Conservation (phyloP, 116 monocot species). For the Phalaenopsis hybrid region DNA sequence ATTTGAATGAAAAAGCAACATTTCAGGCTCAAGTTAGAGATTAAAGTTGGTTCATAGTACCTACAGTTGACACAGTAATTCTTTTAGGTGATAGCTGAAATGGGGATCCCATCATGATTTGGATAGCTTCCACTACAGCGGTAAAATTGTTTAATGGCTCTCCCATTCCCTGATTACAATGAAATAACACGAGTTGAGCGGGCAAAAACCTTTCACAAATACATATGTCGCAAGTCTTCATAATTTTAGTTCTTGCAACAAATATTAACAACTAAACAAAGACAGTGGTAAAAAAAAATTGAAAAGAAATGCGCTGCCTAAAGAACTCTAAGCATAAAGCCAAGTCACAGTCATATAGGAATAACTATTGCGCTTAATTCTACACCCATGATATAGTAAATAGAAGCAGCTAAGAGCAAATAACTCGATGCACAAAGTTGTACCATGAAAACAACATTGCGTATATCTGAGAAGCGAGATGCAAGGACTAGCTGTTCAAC, state of each 20-base stretch:
- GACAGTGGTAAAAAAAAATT: background rate
- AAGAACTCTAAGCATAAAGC: background rate
- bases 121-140: slow-evolving; percentile 76
- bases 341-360: background rate
- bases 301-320: slow-evolving; percentile 1
- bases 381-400: background rate
- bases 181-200: background rate
- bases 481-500: slow-evolving; percentile 95
- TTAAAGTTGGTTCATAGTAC: slow-evolving; percentile 23
- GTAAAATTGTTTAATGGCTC: slow-evolving; percentile 94
- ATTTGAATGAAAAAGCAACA: background rate
- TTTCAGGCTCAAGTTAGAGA: background rate
- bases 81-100: slow-evolving; percentile 88
- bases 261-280: background rate
- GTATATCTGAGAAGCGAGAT: slow-evolving; percentile 51
- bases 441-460: slow-evolving; percentile 99
- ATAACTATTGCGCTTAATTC: background rate
- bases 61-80: slow-evolving; percentile 96
- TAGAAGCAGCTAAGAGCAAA: background rate
- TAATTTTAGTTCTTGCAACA: background rate
- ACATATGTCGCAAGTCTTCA: background rate
- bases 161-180: slow-evolving; percentile 79
- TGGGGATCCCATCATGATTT: slow-evolving; percentile 55
- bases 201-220: background rate
- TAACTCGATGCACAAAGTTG: background rate